phyloP scores from a whole-genome alignment of 2,329 filamentous ascomycete species.

The Sclerotinia spermophila region DNA sequence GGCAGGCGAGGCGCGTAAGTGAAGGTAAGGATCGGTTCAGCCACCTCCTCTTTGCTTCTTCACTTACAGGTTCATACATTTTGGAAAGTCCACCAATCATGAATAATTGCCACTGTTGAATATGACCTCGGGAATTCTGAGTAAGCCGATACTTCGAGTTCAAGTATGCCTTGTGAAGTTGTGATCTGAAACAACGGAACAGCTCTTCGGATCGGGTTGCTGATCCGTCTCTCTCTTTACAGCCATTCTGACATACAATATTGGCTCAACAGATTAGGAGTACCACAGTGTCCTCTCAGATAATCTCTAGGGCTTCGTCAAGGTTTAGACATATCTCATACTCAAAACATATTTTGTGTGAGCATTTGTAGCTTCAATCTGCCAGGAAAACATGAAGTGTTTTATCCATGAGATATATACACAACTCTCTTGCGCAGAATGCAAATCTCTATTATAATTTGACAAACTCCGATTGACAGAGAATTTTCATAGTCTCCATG shows the following conservation, averaged over 20 bases:
- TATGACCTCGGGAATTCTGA: background rate
- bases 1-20: background rate
- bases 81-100: background rate
- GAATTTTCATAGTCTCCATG: background rate
- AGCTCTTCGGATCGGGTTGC: background rate
- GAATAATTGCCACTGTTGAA: background rate
- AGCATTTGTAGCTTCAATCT: background rate
- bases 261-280: background rate
- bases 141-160: background rate
- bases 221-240: background rate
- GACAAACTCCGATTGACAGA: background rate
- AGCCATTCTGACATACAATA: background rate
- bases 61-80: background rate
- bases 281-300: background rate
- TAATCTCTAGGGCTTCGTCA: background rate
- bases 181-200: background rate
- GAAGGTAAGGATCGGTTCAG: background rate
- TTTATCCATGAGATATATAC: background rate
- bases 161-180: background rate
- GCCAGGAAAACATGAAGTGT: background rate
- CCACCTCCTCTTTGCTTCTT: background rate
- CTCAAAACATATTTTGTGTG: background rate
- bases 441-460: background rate
- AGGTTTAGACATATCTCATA: background rate
- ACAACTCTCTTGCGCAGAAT: background rate